Base-by-base conservation (phyloP, 129 eudicot genomes). In the Flaveria sonorensis region DNA sequence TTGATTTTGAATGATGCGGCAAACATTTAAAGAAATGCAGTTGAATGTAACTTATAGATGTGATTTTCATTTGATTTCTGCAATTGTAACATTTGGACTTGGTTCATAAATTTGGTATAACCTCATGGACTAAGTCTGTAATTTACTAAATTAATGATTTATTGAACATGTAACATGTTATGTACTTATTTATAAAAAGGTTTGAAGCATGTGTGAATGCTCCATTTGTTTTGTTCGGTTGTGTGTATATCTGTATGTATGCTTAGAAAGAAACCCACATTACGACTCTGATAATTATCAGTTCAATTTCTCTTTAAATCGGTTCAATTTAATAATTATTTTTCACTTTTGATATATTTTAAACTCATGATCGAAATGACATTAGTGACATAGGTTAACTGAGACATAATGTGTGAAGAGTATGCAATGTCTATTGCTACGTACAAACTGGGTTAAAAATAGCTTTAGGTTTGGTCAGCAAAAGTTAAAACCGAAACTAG, bases 1-100 rank as follows among this genome's bases (percentile, higher is more conserved):
- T 7, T 80, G 75, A 80, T 6, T 24, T 56, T 66, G 0, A 40
- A 63, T 30, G 45, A 28, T 63, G 69, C 45, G 0, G 68, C 7
- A 5, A 5, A 28, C 68, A 28, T 61, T 14, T 40, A 62, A 65
- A 53, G 64, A 32, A 52, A 32, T 6, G 21, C 57, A 10, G 76
- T 30, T 71, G 5, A 12, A 64, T n/a, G 50, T 32, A 52, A 71
- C 30, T 52, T 51, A 39, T 30, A 36, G 30, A 30, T 30, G 24
- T 10, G 3, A 71, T n/a, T 71, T 30, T 51, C 65, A 72, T 72
- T 39, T 23, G 11, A 53, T 72, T 0, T 18, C 47, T 12, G 51
- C 60, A 15, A 6, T 72, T 53, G 0, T 6, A 66, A 39, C 26
- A 19, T 72, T 53, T 55, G 13, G 50, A 39, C 16, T 30, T 72